Conservation (phyloP, 2,329 filamentous ascomycete genomes). For the Cercospora nicotianae region DNA sequence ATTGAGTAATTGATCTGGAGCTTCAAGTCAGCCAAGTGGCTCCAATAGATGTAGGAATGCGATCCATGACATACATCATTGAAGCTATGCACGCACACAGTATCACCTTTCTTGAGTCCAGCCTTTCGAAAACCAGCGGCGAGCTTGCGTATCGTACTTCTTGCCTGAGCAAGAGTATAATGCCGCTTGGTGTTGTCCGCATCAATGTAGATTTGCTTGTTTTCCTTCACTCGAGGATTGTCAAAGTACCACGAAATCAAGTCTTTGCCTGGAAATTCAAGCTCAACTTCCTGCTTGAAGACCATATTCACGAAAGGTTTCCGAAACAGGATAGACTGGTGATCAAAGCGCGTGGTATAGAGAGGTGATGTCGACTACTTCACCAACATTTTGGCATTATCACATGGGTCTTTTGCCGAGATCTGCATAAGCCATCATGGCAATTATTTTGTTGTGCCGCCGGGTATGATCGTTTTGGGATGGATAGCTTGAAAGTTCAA, state of each 20-base stretch:
- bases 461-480: slow-evolving; percentile 10
- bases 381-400: not conserved
- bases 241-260: slow-evolving; percentile 57
- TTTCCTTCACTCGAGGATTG: slow-evolving; percentile 46
- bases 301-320: slow-evolving; percentile 13
- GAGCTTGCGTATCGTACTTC: slow-evolving; percentile 47
- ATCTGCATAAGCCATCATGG: not conserved
- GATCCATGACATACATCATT: slow-evolving; percentile 41
- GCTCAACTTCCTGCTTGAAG: slow-evolving; percentile 22
- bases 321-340: not conserved
- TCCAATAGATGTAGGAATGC: no score
- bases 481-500: not conserved
- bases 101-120: slow-evolving; percentile 53
- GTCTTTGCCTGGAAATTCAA: slow-evolving; percentile 49
- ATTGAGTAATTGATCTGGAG: slow-evolving; percentile 28
- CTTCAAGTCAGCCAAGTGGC: not conserved
- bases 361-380: not conserved
- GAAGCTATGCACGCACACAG: slow-evolving; percentile 52
- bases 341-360: not conserved
- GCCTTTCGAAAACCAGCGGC: slow-evolving; percentile 52
- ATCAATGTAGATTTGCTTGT: slow-evolving; percentile 55
- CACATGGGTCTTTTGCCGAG: slow-evolving; percentile 1
- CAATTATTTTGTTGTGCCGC: slow-evolving; percentile 3
- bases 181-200: slow-evolving; percentile 41
- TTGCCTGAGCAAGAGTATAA: slow-evolving; percentile 47